phyloP scores from a whole-genome alignment of 2,329 filamentous ascomycete species.

The Malbranchea cinnamomea region DNA sequence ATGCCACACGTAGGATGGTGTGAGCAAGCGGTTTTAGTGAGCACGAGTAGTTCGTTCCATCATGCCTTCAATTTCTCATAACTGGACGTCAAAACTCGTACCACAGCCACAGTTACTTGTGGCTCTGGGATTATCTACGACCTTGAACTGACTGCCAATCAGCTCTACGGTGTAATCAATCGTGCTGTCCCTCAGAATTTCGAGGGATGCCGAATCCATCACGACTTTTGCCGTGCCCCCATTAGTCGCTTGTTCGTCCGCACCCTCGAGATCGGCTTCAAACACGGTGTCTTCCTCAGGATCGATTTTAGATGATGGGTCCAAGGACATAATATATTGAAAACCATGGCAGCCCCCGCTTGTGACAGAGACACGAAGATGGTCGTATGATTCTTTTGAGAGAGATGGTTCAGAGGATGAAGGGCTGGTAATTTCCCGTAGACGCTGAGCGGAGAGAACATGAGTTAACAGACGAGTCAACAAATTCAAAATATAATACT shows the following conservation, averaged over 20 bases:
- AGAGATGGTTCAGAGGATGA: constrained; percentile 31
- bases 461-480: constrained; percentile 7
- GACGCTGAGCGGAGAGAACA: constrained; percentile 33
- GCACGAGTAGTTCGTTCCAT: too few relatives aligned
- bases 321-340: constrained; percentile 87
- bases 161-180: constrained; percentile 94
- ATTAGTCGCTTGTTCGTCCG: constrained; percentile 8
- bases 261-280: constrained; percentile 39
- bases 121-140: constrained; percentile 81
- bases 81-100: constrained; percentile 77
- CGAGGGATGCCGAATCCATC: constrained; percentile 73
- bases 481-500: constrained; percentile 21
- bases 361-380: constrained; percentile 83
- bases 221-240: constrained; percentile 59
- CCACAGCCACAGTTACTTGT: constrained; percentile 94
- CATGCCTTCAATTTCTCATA: too few relatives aligned
- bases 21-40: too few relatives aligned
- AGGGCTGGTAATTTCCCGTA: constrained; percentile 53
- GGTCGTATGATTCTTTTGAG: constrained; percentile 55
- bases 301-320: constrained; percentile 40
- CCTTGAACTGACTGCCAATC: constrained; percentile 91
- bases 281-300: constrained; percentile 80
- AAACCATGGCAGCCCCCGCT: constrained; percentile 95
- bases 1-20: not conserved
- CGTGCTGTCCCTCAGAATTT: constrained; percentile 82